These are phyloP conservation scores for Eleusine coracana DNA, from an alignment of 176 grass and related monocot species.

Conservation along the genomic window DNA sequence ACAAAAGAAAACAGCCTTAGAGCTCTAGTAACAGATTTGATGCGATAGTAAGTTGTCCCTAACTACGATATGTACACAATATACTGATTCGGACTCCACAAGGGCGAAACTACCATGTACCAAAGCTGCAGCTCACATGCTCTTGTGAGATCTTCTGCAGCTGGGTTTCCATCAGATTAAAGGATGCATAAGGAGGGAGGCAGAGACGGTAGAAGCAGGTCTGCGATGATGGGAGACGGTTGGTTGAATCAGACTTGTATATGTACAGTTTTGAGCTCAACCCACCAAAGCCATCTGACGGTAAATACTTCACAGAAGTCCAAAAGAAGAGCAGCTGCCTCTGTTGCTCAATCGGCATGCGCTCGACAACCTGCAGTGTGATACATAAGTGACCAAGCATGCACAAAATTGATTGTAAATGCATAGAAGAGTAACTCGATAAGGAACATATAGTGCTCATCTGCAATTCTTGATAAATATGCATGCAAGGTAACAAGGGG, in stretches of 20 bases:
- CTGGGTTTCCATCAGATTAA: slow-evolving; percentile 53
- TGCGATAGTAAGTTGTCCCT: slow-evolving; percentile 33
- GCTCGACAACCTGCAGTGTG: slow-evolving; percentile 64
- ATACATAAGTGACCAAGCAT: slow-evolving; percentile 24
- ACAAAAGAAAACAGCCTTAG: slow-evolving; percentile 33
- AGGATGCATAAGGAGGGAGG: slow-evolving; percentile 73
- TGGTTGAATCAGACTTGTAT: slow-evolving; percentile 71
- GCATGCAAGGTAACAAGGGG: not conserved
- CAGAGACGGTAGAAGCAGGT: slow-evolving; percentile 97
- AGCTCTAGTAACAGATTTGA: slow-evolving; percentile 35
- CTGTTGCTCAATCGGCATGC: slow-evolving; percentile 75
- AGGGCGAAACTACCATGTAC: slow-evolving; percentile 60
- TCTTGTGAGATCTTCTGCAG: slow-evolving; percentile 85
- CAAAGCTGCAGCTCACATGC: slow-evolving; percentile 91
- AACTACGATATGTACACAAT: slow-evolving; percentile 58
- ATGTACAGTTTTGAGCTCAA: slow-evolving; percentile 86
- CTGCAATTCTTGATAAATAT: not conserved
- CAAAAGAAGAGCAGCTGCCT: slow-evolving; percentile 93
- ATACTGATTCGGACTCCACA: slow-evolving; percentile 35
- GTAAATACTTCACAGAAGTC: slow-evolving; percentile 93
- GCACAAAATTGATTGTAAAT: slow-evolving; percentile 9
- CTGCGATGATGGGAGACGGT: slow-evolving; percentile 81
- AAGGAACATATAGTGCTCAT: slow-evolving; percentile 1
- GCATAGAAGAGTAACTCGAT: slow-evolving; percentile 1
- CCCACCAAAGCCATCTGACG: slow-evolving; percentile 80